These are phyloP conservation scores for Leccinum olivaceopallidum DNA, from an alignment of 768 basidiomycete species.

Conservation along the genomic window DNA sequence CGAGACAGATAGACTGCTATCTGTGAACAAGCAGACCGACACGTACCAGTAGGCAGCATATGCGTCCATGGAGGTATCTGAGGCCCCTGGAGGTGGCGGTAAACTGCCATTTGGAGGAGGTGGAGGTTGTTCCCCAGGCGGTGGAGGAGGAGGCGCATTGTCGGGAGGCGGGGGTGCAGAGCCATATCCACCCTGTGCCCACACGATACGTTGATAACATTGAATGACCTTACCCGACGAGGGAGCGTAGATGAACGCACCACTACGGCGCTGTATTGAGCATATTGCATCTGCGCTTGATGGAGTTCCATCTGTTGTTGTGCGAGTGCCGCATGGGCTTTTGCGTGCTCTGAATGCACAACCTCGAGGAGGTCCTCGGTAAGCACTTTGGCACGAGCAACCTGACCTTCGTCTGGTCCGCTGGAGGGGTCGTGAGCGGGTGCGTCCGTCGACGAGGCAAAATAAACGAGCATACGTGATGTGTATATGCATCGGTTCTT, in stretches of 20 bases:
- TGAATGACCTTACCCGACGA: background rate
- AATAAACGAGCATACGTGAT: slow-evolving; percentile 63
- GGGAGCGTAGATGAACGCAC: slow-evolving; percentile 36
- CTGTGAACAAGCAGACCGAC: slow-evolving; percentile 14
- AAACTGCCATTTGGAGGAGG: slow-evolving; percentile 49
- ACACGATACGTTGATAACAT: slow-evolving; percentile 5
- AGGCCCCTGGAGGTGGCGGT: slow-evolving; percentile 45
- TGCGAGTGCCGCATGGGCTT: slow-evolving; percentile 61
- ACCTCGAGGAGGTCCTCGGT: slow-evolving; percentile 90
- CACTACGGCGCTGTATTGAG: slow-evolving; percentile 64
- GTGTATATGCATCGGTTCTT: slow-evolving; percentile 90
- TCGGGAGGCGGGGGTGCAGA: slow-evolving; percentile 40
- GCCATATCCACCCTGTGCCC: slow-evolving; percentile 34
- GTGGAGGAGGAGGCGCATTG: slow-evolving; percentile 45
- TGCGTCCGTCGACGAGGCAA: slow-evolving; percentile 8
- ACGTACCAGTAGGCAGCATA: slow-evolving; percentile 61
- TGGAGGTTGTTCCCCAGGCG: slow-evolving; percentile 53
- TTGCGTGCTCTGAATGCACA: slow-evolving; percentile 85
- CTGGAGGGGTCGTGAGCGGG: slow-evolving; percentile 14
- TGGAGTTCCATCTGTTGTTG: slow-evolving; percentile 89
- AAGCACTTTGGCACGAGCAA: slow-evolving; percentile 81
- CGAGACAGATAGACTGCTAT: background rate
- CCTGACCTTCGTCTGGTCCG: slow-evolving; percentile 87
- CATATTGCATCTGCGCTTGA: slow-evolving; percentile 80
- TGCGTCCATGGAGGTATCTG: slow-evolving; percentile 45